A percentile compares a stretch with the other conserved stretches of the same genome.
Evolutionary conservation across 768 basidiomycete species (phyloP).

Genomic region (Lactarius deliciosus): DNA sequence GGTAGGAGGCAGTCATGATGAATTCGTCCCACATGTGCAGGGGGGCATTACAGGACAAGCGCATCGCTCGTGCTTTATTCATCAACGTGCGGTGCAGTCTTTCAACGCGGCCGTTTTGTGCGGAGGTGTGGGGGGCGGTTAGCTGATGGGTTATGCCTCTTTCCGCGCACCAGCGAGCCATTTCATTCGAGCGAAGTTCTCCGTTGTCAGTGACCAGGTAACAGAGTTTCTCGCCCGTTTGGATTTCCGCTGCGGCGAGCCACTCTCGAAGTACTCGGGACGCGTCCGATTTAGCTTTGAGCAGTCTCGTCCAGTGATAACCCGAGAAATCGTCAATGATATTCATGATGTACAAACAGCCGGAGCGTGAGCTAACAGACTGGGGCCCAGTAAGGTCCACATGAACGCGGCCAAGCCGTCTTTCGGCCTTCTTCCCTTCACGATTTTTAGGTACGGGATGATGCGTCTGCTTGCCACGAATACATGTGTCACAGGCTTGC

Average conservation of each 20-base stretch:
- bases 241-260: not conserved
- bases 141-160: not conserved
- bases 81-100: constrained; percentile 3
- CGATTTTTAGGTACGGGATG: not conserved
- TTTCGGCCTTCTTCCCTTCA: not conserved
- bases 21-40: too few species aligned
- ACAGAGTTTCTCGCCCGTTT: not conserved
- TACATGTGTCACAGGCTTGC: not conserved
- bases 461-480: not conserved
- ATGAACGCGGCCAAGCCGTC: not conserved
- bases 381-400: not conserved
- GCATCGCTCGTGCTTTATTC: not conserved
- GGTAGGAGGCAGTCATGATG: constrained; percentile 5
- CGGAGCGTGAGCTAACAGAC: not conserved
- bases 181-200: constrained; percentile 1
- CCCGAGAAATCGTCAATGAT: not conserved
- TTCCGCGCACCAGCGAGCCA: constrained; percentile 4
- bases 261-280: not conserved
- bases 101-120: constrained; percentile 6
- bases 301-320: not conserved
- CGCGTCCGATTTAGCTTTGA: constrained; percentile 1
- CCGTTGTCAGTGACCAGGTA: constrained; percentile 9
- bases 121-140: constrained; percentile 14
- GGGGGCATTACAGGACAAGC: too few species aligned
- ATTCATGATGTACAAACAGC: not conserved